phyloP scores from a whole-genome alignment of 2,329 filamentous ascomycete genomes.

The Microdochium bolleyi region DNA sequence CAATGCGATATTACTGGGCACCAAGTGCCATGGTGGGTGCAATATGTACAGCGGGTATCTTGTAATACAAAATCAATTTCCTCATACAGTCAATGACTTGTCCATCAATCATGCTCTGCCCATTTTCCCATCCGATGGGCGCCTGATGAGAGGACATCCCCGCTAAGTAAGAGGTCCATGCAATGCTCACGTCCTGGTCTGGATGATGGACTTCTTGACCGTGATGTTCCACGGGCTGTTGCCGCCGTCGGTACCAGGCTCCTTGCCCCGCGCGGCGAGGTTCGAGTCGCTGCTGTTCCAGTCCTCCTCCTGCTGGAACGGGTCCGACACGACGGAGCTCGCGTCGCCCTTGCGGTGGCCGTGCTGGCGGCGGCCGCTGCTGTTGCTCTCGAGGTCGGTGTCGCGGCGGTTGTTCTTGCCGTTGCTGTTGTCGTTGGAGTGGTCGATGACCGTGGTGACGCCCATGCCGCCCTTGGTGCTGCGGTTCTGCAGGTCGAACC shows the following conservation, averaged over 20 bases:
- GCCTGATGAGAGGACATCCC: no score
- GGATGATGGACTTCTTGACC: conserved; percentile 8
- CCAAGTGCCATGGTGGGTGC: no score
- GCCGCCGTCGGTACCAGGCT: neutral
- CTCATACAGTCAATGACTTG: no score
- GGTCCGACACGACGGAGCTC: conserved; percentile 1
- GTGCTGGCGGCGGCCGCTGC: neutral
- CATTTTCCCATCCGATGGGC: no score
- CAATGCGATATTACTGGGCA: no score
- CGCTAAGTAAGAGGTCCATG: no score
- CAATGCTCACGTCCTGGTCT: conserved; percentile 2
- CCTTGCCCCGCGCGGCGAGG: conserved; percentile 1
- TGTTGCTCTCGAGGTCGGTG: neutral
- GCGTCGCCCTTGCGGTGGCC: conserved; percentile 1
- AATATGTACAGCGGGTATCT: no score
- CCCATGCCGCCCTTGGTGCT: conserved; percentile 4
- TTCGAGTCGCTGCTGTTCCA: conserved; percentile 8
- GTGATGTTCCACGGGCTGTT: conserved; percentile 5
- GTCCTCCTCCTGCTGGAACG: conserved; percentile 2
- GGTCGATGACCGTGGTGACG: conserved; percentile 8
- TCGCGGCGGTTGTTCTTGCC: conserved; percentile 1
- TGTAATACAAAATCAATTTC: no score
- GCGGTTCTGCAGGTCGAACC: conserved; percentile 7
- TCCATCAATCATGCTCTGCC: no score
- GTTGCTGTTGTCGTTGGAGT: conserved; percentile 4